Percentiles rank a stretch among this genome's conserved stretches.
Conservation (phyloP, 1,284 basidiomycete genomes). For the Cronartium ribicola region DNA sequence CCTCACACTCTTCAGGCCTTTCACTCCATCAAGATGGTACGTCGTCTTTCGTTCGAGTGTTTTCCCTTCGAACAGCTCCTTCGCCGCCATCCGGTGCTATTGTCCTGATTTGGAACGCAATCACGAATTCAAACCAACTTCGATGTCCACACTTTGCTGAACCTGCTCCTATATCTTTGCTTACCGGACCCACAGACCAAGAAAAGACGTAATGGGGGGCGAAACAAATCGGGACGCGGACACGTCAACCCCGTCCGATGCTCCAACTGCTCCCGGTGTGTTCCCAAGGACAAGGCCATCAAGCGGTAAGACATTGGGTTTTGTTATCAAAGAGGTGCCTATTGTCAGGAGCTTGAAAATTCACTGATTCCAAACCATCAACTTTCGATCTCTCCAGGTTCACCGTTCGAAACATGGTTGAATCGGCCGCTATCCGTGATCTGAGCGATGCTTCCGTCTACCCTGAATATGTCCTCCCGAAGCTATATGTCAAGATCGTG, state of each 20-base stretch:
- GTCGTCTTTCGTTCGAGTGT: not conserved
- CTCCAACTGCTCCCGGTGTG: slow-evolving; percentile 92
- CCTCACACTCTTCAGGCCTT: not conserved
- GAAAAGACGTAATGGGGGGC: slow-evolving; percentile 91
- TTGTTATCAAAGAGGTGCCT: not conserved
- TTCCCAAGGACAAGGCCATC: slow-evolving; percentile 89
- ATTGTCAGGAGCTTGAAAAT: not conserved
- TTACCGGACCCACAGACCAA: slow-evolving; percentile 62
- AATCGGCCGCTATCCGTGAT: slow-evolving; percentile 95
- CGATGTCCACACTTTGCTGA: not conserved
- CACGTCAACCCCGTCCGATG: slow-evolving; percentile 91
- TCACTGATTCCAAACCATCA: not conserved
- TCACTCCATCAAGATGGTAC: slow-evolving; percentile 9
- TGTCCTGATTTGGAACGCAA: not conserved
- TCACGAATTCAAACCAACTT: not conserved
- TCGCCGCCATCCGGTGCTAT: not conserved
- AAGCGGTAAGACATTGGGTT: slow-evolving; percentile 57
- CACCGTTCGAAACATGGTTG: slow-evolving; percentile 99
- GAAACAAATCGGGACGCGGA: slow-evolving; percentile 70
- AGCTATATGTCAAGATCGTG: slow-evolving; percentile 97
- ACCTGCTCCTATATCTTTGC: not conserved
- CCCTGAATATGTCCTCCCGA: slow-evolving; percentile 91
- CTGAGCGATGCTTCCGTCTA: slow-evolving; percentile 95
- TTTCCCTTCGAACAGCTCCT: not conserved
- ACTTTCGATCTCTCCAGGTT: slow-evolving; percentile 58